These are phyloP conservation scores for Cadophora sp. DNA, from an alignment of 2,329 filamentous ascomycete genomes.

Conservation along the genomic window DNA sequence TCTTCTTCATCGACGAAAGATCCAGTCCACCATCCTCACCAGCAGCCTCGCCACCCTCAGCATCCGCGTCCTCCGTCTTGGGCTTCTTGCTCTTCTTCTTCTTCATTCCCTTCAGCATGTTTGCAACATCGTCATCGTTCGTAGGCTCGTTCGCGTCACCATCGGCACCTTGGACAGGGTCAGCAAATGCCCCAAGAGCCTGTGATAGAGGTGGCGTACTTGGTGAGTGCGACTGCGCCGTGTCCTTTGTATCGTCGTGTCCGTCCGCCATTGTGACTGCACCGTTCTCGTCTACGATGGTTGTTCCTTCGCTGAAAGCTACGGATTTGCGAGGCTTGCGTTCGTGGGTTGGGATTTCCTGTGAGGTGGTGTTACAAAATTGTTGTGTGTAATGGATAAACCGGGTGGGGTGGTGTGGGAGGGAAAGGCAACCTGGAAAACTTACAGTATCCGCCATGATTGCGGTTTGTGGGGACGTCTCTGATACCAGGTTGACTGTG, in stretches of 20 bases:
- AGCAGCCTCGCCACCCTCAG: constrained; percentile 62
- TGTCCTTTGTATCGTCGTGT: constrained; percentile 76
- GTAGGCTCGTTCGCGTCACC: constrained; percentile 44
- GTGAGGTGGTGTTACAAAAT: constrained; percentile 32
- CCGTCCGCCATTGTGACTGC: constrained; percentile 77
- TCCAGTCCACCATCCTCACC: constrained; percentile 57
- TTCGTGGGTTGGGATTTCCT: constrained; percentile 49
- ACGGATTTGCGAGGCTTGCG: constrained; percentile 90
- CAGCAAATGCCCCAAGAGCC: constrained; percentile 63
- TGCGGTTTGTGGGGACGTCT: constrained; percentile 45
- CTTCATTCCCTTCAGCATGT: constrained; percentile 71
- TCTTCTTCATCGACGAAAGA: constrained; percentile 47
- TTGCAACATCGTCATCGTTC: constrained; percentile 65
- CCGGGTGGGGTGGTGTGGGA: constrained; percentile 35
- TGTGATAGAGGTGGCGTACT: constrained; percentile 66
- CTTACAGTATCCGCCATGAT: constrained; percentile 58
- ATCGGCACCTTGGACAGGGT: constrained; percentile 49
- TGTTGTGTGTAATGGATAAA: constrained; percentile 30
- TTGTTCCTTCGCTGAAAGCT: constrained; percentile 86
- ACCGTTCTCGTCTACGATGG: constrained; percentile 89
- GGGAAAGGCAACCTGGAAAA: constrained; percentile 26
- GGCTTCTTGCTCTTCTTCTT: constrained; percentile 91
- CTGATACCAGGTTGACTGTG: not conserved
- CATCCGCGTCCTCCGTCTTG: constrained; percentile 67
- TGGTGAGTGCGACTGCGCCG: constrained; percentile 79